Base-by-base conservation (phyloP, 306 rosid genomes). In the Vigna unguiculata region DNA sequence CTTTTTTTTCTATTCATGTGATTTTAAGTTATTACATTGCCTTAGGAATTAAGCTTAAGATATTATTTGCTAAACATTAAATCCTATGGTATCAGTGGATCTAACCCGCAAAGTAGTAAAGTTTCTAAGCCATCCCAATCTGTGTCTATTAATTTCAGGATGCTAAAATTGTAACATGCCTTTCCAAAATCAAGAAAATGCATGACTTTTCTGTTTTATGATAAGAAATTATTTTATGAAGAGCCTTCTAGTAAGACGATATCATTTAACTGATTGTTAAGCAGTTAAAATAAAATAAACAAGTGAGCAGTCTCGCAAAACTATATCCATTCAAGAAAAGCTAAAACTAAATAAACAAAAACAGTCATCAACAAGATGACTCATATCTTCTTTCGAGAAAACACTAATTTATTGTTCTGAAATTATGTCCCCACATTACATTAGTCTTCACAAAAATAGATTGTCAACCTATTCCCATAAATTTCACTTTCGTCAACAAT, bases 111-210 rank as follows among this genome's bases (percentile, higher is more conserved):
- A 28, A 28, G 32, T 28, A 20, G 71, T 40, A 10, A 19, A 49
- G 36, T 71, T 36, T 53, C 7, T 52, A 49, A 71, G 64, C 21
- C 20, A 21, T 71, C 76, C 65, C 65, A 51, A 51, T 38, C n/a
- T 19, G 9, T 21, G 34, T 8, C 52, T 21, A 20, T 54, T 54
- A 28, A 20, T 54, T 54, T 54, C 51, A 71, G 52, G 36, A 52
- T 19, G 58, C 45, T 9, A 9, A 71, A 12, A 54, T 71, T 72
- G 32, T 14, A 54, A 22, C 9, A 55, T 40, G 15, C 9, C 66
- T 57, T 55, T 72, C 53, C 24, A 55, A 57, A 40, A 40, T 41
- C 22, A 38, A 72, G 66, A 71, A 79, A 79, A 40, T 40, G 48
- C 62, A 25, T 40, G 62, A 41, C 16, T 5, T 49, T 41, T 32